A percentile compares a stretch with the other conserved stretches of the same genome.
These are phyloP conservation scores for Neohortaea acidophila DNA, from an alignment of 495 filamentous ascomycete species.

Conservation along the genomic window DNA sequence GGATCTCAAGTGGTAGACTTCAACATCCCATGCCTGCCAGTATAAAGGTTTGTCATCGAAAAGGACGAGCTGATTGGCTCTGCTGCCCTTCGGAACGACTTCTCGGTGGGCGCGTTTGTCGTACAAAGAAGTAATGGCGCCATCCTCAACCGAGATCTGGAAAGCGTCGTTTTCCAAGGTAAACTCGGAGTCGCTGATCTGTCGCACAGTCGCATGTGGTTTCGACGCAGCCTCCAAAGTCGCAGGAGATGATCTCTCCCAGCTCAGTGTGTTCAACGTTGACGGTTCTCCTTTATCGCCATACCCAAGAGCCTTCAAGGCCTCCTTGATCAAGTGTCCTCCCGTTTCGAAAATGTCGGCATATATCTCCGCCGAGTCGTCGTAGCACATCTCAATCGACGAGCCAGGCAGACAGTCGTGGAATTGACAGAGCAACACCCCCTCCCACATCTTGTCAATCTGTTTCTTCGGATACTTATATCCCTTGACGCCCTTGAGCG, in stretches of 20 bases:
- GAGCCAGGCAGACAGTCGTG: constrained; percentile 95
- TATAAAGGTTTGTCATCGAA: constrained; percentile 97
- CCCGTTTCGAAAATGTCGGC: constrained; percentile 66
- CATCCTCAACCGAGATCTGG: constrained; percentile 52
- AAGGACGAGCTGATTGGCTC: constrained; percentile 83
- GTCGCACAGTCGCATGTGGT: constrained; percentile 44
- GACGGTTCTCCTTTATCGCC: constrained; percentile 31
- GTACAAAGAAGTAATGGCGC: constrained; percentile 66
- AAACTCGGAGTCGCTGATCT: constrained; percentile 56
- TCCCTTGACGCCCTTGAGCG: constrained; percentile 35
- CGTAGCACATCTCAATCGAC: constrained; percentile 91
- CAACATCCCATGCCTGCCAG: constrained; percentile 99
- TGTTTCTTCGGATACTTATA: constrained; percentile 87
- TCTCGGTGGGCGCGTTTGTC: constrained; percentile 58
- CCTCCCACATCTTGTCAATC: constrained; percentile 90
- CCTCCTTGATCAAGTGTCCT: constrained; percentile 50
- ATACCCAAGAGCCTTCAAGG: constrained; percentile 52
- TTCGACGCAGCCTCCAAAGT: constrained; percentile 23
- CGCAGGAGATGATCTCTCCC: constrained; percentile 25
- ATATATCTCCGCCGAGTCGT: constrained; percentile 80
- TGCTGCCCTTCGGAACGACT: constrained; percentile 59
- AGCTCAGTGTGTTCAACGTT: constrained; percentile 27
- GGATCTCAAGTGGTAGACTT: constrained; percentile 86
- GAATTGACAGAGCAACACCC: constrained; percentile 75
- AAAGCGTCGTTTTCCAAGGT: constrained; percentile 62